Evolutionary conservation across 495 filamentous ascomycete genomes (phyloP).

Genomic region (Amniculicola lignicola): DNA sequence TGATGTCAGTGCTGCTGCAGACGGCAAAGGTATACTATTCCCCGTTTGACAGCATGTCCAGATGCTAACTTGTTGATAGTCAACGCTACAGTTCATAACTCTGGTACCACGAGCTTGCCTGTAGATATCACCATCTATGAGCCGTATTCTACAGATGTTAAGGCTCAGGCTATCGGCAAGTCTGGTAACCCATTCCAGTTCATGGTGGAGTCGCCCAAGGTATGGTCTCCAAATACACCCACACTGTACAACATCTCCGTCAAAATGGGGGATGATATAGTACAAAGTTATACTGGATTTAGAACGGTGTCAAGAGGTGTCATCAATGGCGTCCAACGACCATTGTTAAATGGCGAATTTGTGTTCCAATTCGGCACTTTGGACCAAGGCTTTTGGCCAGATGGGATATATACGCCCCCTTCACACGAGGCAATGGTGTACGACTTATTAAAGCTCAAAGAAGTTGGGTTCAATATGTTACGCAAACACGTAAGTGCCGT

Average conservation of each 20-base stretch:
- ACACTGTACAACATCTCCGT: constrained; percentile 62
- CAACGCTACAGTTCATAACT: constrained; percentile 40
- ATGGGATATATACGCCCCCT: constrained; percentile 61
- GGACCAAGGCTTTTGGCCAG: constrained; percentile 69
- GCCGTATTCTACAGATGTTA: constrained; percentile 8
- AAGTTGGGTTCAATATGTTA: constrained; percentile 63
- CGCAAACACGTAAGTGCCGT: constrained; percentile 60
- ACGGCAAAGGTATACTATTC: constrained; percentile 53
- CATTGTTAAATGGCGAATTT: constrained; percentile 62
- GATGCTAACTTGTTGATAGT: constrained; percentile 22
- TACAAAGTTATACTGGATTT: constrained; percentile 65
- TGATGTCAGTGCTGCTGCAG: constrained; percentile 56
- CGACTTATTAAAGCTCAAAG: constrained; percentile 59
- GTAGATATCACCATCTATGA: constrained; percentile 43
- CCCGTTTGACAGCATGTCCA: background rate
- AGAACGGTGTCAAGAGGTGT: constrained; percentile 55
- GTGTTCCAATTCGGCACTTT: constrained; percentile 64
- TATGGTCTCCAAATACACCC: constrained; percentile 62
- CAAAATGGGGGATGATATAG: constrained; percentile 51
- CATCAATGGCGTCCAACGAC: constrained; percentile 58
- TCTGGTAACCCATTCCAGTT: constrained; percentile 47
- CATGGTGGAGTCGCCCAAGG: constrained; percentile 48
- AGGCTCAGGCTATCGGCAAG: constrained; percentile 4
- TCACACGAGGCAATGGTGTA: constrained; percentile 63
- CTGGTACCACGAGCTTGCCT: constrained; percentile 21